Evolutionary conservation across 805 yeast genomes (phyloP).

Genomic region (Kazachstania taianensis): DNA sequence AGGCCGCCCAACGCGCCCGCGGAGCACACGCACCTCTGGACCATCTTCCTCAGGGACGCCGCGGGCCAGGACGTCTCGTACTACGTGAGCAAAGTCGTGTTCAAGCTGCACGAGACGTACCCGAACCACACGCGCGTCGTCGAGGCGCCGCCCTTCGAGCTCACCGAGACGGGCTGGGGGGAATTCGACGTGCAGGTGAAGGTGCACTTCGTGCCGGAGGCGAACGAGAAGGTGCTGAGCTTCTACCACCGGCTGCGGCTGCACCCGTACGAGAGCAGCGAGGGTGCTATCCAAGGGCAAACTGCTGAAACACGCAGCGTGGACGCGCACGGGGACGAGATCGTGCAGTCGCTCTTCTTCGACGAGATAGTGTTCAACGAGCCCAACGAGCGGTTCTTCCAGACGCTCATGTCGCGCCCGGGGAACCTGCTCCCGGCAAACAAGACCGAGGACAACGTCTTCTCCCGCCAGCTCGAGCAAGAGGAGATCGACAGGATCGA

Average conservation of each 20-base stretch:
- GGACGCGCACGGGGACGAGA: constrained; percentile 12
- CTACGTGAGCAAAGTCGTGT: constrained; percentile 80
- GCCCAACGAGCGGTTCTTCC: constrained; percentile 86
- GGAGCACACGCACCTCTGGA: constrained; percentile 95
- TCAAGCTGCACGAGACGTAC: constrained; percentile 92
- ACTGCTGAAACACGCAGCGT: constrained; percentile 7
- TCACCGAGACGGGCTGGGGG: constrained; percentile 99
- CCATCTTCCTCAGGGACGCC: constrained; percentile 80
- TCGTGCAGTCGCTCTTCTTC: constrained; percentile 52
- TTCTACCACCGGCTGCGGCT: constrained; percentile 83
- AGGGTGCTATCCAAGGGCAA: constrained; percentile 14
- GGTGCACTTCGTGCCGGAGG: constrained; percentile 75
- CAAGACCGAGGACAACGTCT: constrained; percentile 31
- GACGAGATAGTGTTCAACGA: constrained; percentile 93
- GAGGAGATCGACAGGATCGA: constrained; percentile 54
- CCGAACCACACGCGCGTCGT: constrained; percentile 76
- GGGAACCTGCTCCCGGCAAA: constrained; percentile 40
- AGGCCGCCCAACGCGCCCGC: constrained; percentile 57
- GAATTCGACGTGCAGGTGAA: constrained; percentile 90
- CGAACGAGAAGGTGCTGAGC: constrained; percentile 78
- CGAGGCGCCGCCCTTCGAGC: constrained; percentile 87
- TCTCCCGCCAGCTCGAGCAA: constrained; percentile 45
- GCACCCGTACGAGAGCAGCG: constrained; percentile 58
- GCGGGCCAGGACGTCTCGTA: constrained; percentile 68
- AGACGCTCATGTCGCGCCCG: constrained; percentile 59